Base-by-base conservation (phyloP, 2,329 filamentous ascomycete species). In the Exophiala sp. region DNA sequence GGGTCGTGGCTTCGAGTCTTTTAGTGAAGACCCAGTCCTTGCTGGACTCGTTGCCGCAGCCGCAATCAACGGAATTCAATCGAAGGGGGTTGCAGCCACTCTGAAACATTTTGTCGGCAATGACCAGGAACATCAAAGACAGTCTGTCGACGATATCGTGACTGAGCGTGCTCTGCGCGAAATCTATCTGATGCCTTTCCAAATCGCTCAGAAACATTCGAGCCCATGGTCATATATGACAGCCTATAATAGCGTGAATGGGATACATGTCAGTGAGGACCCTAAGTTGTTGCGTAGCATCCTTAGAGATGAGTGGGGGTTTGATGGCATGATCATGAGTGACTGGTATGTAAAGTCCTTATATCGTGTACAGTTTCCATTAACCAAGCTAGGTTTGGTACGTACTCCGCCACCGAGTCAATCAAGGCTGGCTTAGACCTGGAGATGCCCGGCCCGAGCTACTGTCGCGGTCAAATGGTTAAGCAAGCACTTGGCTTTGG, bases 1-100 rank as follows among this genome's bases (percentile, higher is more conserved):
- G 12, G 89, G 89, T 14, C 80, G 89, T 55, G 91, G 91, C 60
- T 95, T 94, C 62, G 89, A 95, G 70, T 91, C 88, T 0, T 94
- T 91, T 68, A 89, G 87, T 0, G 89, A 94, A 68, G 89, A 94
- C 61, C 89, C 89, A 0, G 79, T 86, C 7, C 77, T 95, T 3
- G 88, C 88, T 0, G 88, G 88, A 24, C 87, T 84, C 58, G 73
- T 91, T 55, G 86, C 87, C 8, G 82, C 86, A 0, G 80, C 86
- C 55, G 88, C 88, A 58, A 85, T 89, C 65, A 83, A 81, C 43
- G 87, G 87, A 4, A 74, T 88, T 50, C 89, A 94, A 66, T 84
- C 85, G 18, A 85, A 83, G 57, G 85, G 86, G 1, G 79, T 94
- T 34, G 84, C 85, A 5, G 87, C 89, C 8, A 89, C 88, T 0